Percentiles rank a stretch among this genome's conserved stretches.
These are phyloP conservation scores for Microsporum canis DNA, from an alignment of 2,329 filamentous ascomycete species.

Conservation along the genomic window DNA sequence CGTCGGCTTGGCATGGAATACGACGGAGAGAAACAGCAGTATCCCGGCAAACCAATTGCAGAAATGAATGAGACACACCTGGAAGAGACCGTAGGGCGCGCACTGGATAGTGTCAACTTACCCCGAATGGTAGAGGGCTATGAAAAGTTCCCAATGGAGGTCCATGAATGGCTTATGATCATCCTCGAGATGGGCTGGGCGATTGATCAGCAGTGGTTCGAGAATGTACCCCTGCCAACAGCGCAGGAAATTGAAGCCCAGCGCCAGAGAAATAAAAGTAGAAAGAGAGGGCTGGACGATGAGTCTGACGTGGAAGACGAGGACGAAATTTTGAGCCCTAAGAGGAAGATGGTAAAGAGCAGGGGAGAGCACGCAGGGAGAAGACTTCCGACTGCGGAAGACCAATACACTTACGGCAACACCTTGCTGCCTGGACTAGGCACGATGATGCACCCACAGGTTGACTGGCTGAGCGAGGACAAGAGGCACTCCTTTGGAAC, in stretches of 20 bases:
- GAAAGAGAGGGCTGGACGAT: conserved; percentile 10
- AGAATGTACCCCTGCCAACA: conserved; percentile 37
- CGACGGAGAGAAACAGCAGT: background rate
- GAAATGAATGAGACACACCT: background rate
- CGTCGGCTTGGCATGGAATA: conserved; percentile 17
- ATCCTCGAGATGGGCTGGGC: conserved; percentile 42
- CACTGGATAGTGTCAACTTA: background rate
- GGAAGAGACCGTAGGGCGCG: background rate
- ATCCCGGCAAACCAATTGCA: background rate
- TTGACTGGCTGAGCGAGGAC: conserved; percentile 39
- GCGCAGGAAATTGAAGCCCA: conserved; percentile 5
- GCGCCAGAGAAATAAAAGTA: conserved; percentile 4
- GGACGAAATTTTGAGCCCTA: conserved; percentile 19
- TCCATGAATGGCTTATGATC: conserved; percentile 51
- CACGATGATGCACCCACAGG: conserved; percentile 41
- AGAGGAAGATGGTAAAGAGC: conserved; percentile 20
- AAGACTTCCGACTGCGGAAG: background rate
- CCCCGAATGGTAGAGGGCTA: background rate
- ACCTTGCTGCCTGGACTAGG: conserved; percentile 35
- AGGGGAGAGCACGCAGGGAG: background rate
- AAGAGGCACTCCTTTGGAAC: conserved; percentile 30
- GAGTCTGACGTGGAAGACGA: conserved; percentile 19
- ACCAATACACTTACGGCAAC: background rate
- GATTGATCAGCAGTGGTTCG: conserved; percentile 56
- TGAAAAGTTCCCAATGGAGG: conserved; percentile 28